These are phyloP conservation scores for Candida chilensis DNA, from an alignment of 805 yeast genomes.

Conservation along the genomic window DNA sequence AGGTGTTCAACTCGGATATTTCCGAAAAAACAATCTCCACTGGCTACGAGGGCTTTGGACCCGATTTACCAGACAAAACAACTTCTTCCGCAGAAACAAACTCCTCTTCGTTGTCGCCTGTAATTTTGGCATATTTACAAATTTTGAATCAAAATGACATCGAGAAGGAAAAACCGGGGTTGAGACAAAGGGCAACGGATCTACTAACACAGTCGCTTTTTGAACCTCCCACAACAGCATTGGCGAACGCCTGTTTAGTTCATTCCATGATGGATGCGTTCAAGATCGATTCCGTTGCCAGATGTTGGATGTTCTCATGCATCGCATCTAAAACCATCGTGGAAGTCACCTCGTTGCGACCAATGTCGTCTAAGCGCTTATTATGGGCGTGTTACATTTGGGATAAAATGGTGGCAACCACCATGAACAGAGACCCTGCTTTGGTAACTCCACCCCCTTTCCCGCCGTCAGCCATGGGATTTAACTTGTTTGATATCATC, in stretches of 20 bases:
- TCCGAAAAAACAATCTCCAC: too few species aligned
- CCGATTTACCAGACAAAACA: neutral
- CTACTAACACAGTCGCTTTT: constrained; percentile 1
- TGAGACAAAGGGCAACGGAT: neutral
- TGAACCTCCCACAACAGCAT: constrained; percentile 1
- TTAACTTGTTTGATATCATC: constrained; percentile 4
- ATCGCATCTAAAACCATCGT: constrained; percentile 1
- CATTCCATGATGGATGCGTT: neutral
- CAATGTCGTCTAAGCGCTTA: constrained; percentile 1
- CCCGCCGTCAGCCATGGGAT: constrained; percentile 4
- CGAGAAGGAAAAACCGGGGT: neutral
- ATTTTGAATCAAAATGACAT: neutral
- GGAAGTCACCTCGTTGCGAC: neutral
- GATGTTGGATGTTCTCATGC: constrained; percentile 3
- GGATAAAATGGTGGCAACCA: constrained; percentile 6
- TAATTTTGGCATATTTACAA: constrained; percentile 1
- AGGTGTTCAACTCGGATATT: too few species aligned
- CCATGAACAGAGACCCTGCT: constrained; percentile 3
- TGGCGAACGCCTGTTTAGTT: constrained; percentile 1
- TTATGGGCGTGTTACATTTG: constrained; percentile 6
- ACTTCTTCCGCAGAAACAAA: neutral
- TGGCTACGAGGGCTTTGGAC: neutral
- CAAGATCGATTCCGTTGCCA: constrained; percentile 1
- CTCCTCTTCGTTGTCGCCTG: neutral
- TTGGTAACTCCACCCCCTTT: constrained; percentile 4